Percentiles rank a stretch among this genome's conserved stretches.
Conservation (phyloP, 306 rosid genomes). For the Cajanus cajan region DNA sequence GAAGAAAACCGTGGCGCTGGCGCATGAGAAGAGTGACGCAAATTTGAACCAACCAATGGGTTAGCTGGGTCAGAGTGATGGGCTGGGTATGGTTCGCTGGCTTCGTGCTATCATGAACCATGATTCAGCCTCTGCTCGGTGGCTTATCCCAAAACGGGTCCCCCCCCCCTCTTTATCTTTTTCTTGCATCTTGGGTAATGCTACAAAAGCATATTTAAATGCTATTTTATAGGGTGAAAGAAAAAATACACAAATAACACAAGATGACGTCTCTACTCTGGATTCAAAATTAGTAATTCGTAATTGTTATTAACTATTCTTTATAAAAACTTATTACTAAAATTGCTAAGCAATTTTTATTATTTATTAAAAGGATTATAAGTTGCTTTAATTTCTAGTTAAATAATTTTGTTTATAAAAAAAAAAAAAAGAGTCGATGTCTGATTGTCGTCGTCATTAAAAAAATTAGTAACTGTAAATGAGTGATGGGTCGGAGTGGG, state of each 20-base stretch:
- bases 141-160: background rate
- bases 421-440: background rate
- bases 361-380: background rate
- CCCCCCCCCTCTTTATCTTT: background rate
- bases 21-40: background rate
- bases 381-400: background rate
- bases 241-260: background rate
- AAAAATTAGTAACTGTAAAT: background rate
- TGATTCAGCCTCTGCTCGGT: constrained; percentile 10
- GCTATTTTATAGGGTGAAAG: background rate
- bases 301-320: background rate
- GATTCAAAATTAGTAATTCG: background rate
- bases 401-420: too few species aligned
- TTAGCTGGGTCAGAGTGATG: constrained; percentile 3
- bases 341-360: background rate
- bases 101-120: constrained; percentile 21
- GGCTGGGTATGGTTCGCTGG: constrained; percentile 1
- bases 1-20: background rate
- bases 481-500: background rate
- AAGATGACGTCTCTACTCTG: background rate
- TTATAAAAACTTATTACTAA: background rate
- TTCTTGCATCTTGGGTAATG: background rate
- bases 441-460: background rate
- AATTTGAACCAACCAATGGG: background rate
- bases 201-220: background rate